phyloP scores from a whole-genome alignment of 176 grass and related monocot species.

The Aegilops speltoides region DNA sequence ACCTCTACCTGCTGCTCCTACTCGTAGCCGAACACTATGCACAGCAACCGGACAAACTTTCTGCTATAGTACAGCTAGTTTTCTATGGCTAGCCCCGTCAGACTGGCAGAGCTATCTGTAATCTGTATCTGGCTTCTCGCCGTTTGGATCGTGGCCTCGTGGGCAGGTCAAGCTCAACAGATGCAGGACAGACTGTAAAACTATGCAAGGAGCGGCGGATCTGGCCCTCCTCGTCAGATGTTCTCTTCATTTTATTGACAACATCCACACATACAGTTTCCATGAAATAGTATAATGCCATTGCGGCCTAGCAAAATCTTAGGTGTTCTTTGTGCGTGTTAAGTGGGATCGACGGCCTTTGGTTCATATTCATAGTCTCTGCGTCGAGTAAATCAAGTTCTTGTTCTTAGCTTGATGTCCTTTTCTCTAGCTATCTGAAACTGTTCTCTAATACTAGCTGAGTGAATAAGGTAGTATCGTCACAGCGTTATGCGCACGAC shows the following conservation, averaged over 20 bases:
- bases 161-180: background rate
- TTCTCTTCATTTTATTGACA: too few relatives aligned
- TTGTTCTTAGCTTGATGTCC: background rate
- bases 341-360: background rate
- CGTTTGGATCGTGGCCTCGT: background rate
- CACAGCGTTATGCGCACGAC: background rate
- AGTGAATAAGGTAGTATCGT: background rate
- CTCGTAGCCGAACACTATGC: background rate
- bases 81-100: constrained; percentile 2
- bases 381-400: too few relatives aligned
- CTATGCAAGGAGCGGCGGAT: background rate
- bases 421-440: background rate
- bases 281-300: background rate
- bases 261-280: background rate
- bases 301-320: background rate
- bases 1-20: background rate
- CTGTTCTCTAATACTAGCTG: background rate
- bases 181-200: constrained; percentile 8
- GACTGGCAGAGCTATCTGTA: background rate
- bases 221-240: background rate
- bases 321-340: background rate
- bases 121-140: background rate
- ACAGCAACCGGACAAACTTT: background rate
- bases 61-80: background rate
- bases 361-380: background rate